phyloP scores from a whole-genome alignment of 2,329 filamentous ascomycete species.

The Penicillium sp. region DNA sequence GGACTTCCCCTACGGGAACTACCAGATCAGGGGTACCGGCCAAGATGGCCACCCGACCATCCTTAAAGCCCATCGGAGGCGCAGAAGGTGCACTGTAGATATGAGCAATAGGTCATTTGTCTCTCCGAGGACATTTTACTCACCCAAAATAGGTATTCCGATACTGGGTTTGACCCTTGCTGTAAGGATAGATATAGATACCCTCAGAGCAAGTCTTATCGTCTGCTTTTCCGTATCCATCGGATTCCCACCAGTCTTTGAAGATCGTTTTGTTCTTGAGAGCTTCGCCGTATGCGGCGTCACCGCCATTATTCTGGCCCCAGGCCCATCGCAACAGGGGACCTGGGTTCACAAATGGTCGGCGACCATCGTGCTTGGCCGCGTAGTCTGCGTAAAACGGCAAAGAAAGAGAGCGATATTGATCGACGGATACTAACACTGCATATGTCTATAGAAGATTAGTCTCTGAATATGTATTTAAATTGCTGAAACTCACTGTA shows the following conservation, averaged over 20 bases:
- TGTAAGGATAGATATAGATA: conserved; percentile 25
- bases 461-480: not conserved
- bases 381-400: conserved; percentile 25
- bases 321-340: conserved; percentile 20
- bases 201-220: conserved; percentile 25
- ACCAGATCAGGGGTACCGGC: conserved; percentile 25
- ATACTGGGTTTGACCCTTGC: conserved; percentile 15
- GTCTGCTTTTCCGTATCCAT: conserved; percentile 19
- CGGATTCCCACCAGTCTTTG: conserved; percentile 27
- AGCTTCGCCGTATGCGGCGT: conserved; percentile 19
- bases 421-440: conserved; percentile 13
- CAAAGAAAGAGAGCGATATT: conserved; percentile 12
- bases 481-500: not conserved
- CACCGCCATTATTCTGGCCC: conserved; percentile 15
- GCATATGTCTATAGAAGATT: conserved; percentile 13
- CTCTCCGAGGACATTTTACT: not conserved
- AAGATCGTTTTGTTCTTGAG: conserved; percentile 28
- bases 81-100: conserved; percentile 6
- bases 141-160: conserved; percentile 15
- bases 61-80: conserved; percentile 18
- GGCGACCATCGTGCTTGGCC: conserved; percentile 16
- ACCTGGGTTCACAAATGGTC: conserved; percentile 26
- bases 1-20: conserved; percentile 20
- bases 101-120: not conserved
- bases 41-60: conserved; percentile 18